phyloP scores from a whole-genome alignment of 148 eudicot species.

The Polygonum maritimum region DNA sequence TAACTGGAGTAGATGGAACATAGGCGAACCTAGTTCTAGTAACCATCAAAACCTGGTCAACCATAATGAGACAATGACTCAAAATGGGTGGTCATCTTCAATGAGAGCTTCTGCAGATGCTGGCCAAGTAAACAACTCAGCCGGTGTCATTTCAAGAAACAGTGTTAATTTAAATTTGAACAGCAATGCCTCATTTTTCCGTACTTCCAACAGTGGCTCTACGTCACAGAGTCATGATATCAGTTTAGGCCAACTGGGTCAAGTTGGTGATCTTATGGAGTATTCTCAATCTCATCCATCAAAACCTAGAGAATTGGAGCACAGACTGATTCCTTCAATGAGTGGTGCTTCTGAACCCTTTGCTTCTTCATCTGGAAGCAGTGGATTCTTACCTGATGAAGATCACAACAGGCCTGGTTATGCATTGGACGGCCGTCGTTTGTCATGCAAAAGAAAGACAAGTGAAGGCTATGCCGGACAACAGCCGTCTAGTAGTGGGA shows the following conservation, averaged over 20 bases:
- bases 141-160: slow-evolving; percentile 27
- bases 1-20: slow-evolving; percentile 23
- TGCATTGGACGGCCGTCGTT: slow-evolving; percentile 49
- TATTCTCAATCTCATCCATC: slow-evolving; percentile 24
- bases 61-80: slow-evolving; percentile 23
- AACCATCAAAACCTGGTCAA: slow-evolving; percentile 14
- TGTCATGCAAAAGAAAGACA: slow-evolving; percentile 71
- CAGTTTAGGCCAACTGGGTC: slow-evolving; percentile 27
- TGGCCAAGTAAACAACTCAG: slow-evolving; percentile 28
- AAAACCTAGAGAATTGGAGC: slow-evolving; percentile 27
- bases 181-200: slow-evolving; percentile 28
- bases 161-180: slow-evolving; percentile 32
- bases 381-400: slow-evolving; percentile 33
- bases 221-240: slow-evolving; percentile 38
- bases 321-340: slow-evolving; percentile 21
- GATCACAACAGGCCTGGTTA: slow-evolving; percentile 37
- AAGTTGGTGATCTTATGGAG: slow-evolving; percentile 30
- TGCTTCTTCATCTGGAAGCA: slow-evolving; percentile 38
- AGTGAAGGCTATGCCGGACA: slow-evolving; percentile 60
- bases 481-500: slow-evolving; percentile 61
- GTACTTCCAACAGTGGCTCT: slow-evolving; percentile 25
- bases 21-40: slow-evolving; percentile 26
- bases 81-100: slow-evolving; percentile 29
- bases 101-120: slow-evolving; percentile 22
- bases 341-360: slow-evolving; percentile 40